These are phyloP conservation scores for Globisporangium cylindrosporum DNA, from an alignment of 352 stramenopile genomes.

Conservation along the genomic window DNA sequence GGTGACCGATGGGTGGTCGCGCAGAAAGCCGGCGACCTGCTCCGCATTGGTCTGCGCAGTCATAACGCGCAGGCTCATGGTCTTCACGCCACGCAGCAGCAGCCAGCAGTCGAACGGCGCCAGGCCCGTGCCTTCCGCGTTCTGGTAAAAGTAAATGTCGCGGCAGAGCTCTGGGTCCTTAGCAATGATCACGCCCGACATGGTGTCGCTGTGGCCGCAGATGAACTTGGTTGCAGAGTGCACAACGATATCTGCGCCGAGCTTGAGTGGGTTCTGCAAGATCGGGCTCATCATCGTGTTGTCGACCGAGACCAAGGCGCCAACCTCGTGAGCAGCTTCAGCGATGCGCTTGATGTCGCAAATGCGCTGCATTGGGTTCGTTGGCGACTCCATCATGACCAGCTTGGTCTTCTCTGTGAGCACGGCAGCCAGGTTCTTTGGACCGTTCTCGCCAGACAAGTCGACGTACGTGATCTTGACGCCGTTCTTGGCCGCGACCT, in stretches of 20 bases:
- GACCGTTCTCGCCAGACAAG: conserved; percentile 60
- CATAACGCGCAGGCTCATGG: conserved; percentile 83
- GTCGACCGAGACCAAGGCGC: conserved; percentile 89
- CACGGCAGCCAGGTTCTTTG: conserved; percentile 57
- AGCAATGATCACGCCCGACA: conserved; percentile 91
- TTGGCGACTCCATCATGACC: conserved; percentile 97
- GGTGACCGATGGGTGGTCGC: conserved; percentile 77
- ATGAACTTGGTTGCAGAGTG: conserved; percentile 99
- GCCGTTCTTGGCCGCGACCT: conserved; percentile 84
- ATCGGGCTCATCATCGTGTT: conserved; percentile 97
- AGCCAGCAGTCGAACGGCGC: conserved; percentile 91
- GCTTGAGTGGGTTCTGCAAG: conserved; percentile 91
- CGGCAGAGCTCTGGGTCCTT: conserved; percentile 78
- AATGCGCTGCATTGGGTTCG: conserved; percentile 95
- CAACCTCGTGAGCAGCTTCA: conserved; percentile 74
- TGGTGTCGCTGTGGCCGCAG: conserved; percentile 95
- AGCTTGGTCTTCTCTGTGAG: conserved; percentile 86
- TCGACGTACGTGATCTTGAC: conserved; percentile 84
- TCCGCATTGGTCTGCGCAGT: conserved; percentile 88
- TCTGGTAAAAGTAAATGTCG: conserved; percentile 90
- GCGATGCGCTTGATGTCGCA: conserved; percentile 90
- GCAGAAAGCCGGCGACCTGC: conserved; percentile 87
- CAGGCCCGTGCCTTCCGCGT: conserved; percentile 86
- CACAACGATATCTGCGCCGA: conserved; percentile 95
- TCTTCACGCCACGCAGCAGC: conserved; percentile 88